phyloP scores from a whole-genome alignment of 352 stramenopile species.

The Phytopythium helicoides region DNA sequence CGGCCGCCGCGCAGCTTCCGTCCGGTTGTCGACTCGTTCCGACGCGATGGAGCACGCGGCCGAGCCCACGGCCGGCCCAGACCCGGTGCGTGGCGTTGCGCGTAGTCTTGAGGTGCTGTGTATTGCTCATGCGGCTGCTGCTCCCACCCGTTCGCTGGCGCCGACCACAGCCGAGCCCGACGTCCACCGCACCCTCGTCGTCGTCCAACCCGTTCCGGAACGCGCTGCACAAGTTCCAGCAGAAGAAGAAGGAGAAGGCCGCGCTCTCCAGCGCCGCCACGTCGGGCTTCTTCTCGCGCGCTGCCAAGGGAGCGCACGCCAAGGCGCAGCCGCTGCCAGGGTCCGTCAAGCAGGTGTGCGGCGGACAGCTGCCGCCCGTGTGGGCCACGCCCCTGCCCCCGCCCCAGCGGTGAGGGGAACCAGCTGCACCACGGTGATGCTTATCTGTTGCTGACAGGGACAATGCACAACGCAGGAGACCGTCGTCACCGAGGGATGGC shows the following conservation, averaged over 20 bases:
- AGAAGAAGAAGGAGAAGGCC: constrained; percentile 69
- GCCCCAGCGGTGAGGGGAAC: constrained; percentile 47
- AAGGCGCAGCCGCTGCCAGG: constrained; percentile 54
- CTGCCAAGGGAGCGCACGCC: constrained; percentile 18
- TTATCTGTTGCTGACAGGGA: no score
- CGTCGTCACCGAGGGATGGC: constrained; percentile 26
- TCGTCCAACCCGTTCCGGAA: constrained; percentile 76
- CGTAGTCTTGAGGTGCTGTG: no score
- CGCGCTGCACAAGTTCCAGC: constrained; percentile 77
- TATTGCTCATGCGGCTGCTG: not conserved
- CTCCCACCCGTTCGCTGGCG: not conserved
- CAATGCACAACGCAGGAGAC: no score
- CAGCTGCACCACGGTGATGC: no score
- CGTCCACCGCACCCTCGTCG: constrained; percentile 12
- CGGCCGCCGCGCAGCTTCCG: no score
- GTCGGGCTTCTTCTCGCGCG: constrained; percentile 68
- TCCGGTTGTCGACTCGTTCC: no score
- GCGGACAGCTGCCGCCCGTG: constrained; percentile 68
- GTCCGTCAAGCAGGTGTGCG: constrained; percentile 72
- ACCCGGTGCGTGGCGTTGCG: no score
- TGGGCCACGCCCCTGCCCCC: constrained; percentile 67
- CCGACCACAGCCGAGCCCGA: constrained; percentile 21
- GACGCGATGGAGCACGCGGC: no score
- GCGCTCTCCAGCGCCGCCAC: constrained; percentile 40
- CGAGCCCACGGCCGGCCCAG: no score